phyloP scores from a whole-genome alignment of 345 rosid genomes.

The Hevea brasiliensis region DNA sequence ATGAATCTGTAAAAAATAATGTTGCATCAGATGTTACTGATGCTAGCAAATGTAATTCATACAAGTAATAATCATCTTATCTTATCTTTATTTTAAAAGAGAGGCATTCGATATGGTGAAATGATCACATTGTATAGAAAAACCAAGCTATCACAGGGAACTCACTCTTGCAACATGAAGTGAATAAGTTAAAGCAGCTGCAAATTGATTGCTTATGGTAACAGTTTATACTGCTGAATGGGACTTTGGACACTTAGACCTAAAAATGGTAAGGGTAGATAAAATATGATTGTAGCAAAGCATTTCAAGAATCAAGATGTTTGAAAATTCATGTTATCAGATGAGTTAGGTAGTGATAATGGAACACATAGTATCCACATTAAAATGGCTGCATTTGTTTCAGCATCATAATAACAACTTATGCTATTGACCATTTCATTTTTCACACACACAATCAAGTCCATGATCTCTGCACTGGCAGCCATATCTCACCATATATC shows the following conservation, averaged over 20 bases:
- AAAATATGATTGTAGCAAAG: background rate
- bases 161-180: background rate
- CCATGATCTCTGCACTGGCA: background rate
- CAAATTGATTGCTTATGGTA: background rate
- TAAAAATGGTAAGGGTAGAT: background rate
- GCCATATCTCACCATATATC: background rate
- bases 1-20: constrained; percentile 60
- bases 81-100: background rate
- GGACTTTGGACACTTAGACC: background rate
- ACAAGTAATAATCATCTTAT: background rate
- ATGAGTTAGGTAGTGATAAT: background rate
- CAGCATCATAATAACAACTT: background rate
- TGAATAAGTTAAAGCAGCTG: background rate
- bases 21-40: constrained; percentile 6
- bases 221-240: background rate
- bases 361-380: background rate
- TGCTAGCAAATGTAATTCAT: background rate
- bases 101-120: background rate
- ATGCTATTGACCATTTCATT: background rate
- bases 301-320: background rate
- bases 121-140: background rate
- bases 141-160: background rate
- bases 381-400: background rate
- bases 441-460: background rate
- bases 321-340: background rate